Percentiles rank a stretch among this genome's conserved stretches.
phyloP scores from a whole-genome alignment of 2,329 filamentous ascomycete species.

The Tolypocladium ovalisporum region DNA sequence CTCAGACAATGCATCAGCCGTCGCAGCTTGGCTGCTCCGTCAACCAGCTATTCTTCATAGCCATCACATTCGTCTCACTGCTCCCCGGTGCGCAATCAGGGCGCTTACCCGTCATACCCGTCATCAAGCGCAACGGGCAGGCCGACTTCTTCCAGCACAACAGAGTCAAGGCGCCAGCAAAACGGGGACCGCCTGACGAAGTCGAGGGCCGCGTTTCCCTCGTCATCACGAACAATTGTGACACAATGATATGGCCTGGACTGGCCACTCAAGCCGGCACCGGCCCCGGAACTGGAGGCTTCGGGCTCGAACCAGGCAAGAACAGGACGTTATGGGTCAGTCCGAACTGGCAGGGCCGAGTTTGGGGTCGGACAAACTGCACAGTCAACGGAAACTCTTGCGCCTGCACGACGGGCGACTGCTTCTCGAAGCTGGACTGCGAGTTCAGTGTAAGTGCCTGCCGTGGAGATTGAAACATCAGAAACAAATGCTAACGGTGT shows the following conservation, averaged over 20 bases:
- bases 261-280: slow-evolving; percentile 63
- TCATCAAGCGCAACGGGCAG: slow-evolving; percentile 12
- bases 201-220: slow-evolving; percentile 42
- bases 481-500: background rate
- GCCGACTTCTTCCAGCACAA: slow-evolving; percentile 14
- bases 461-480: background rate
- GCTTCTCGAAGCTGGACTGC: slow-evolving; percentile 59
- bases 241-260: slow-evolving; percentile 63
- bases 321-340: slow-evolving; percentile 54
- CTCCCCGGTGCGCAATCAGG: slow-evolving; percentile 8
- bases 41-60: slow-evolving; percentile 10
- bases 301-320: slow-evolving; percentile 49
- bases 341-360: slow-evolving; percentile 66
- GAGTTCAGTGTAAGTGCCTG: slow-evolving; percentile 47
- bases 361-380: slow-evolving; percentile 81
- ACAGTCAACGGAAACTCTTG: slow-evolving; percentile 57
- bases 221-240: slow-evolving; percentile 61
- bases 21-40: slow-evolving; percentile 6
- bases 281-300: slow-evolving; percentile 57
- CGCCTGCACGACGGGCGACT: slow-evolving; percentile 68
- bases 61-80: slow-evolving; percentile 10
- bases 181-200: slow-evolving; percentile 19
- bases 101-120: slow-evolving; percentile 4
- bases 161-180: slow-evolving; percentile 13
- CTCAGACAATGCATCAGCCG: background rate